phyloP scores from a whole-genome alignment of 345 rosid genomes.

The Arabis alpina region DNA sequence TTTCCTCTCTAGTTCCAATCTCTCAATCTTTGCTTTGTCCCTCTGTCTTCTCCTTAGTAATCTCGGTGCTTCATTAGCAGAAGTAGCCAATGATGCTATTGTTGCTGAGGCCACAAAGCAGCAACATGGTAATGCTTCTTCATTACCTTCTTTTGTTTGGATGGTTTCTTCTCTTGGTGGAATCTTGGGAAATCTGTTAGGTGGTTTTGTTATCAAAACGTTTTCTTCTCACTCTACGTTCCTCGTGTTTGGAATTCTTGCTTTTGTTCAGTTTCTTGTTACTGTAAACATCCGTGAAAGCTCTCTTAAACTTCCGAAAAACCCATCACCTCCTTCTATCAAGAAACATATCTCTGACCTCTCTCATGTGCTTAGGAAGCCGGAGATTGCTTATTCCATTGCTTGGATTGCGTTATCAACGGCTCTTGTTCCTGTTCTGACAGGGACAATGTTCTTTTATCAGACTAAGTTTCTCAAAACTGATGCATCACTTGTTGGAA shows the following conservation, averaged over 20 bases:
- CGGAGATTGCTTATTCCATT: conserved; percentile 66
- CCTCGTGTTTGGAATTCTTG: conserved; percentile 55
- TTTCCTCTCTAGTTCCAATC: conserved; percentile 59
- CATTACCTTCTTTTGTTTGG: conserved; percentile 88
- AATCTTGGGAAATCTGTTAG: conserved; percentile 79
- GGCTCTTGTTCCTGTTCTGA: conserved; percentile 70
- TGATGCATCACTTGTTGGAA: conserved; percentile 64
- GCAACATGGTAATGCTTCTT: conserved; percentile 36
- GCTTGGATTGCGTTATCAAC: conserved; percentile 80
- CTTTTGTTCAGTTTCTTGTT: conserved; percentile 61
- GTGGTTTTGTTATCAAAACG: conserved; percentile 63
- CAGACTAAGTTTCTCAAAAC: conserved; percentile 70
- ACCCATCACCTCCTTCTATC: conserved; percentile 56
- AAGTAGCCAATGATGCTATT: conserved; percentile 95
- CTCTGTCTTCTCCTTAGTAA: conserved; percentile 77
- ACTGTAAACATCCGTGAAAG: conserved; percentile 62
- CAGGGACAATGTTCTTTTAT: conserved; percentile 96
- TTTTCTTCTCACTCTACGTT: conserved; percentile 59
- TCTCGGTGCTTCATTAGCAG: conserved; percentile 85
- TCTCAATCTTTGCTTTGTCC: conserved; percentile 57
- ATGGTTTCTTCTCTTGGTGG: conserved; percentile 85
- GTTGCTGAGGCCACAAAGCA: conserved; percentile 75
- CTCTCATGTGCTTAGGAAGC: conserved; percentile 56
- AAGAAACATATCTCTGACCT: conserved; percentile 67
- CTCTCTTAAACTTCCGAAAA: conserved; percentile 65